Base-by-base conservation (phyloP, 345 rosid species). In the Gossypium australe region DNA sequence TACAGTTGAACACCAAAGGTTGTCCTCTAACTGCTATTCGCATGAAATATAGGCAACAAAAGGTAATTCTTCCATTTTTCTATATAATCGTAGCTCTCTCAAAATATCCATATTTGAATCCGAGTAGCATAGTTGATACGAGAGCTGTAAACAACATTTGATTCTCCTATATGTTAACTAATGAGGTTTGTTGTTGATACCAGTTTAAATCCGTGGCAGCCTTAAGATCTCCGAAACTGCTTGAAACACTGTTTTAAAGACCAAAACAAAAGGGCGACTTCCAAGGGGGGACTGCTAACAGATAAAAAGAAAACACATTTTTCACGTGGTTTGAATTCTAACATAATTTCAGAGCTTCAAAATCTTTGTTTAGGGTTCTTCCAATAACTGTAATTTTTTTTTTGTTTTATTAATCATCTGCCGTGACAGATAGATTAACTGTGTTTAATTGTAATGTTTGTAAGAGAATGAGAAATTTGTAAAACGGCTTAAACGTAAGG, bases 151-250 rank as follows among this genome's bases (percentile, higher is more conserved):
- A 34, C 41, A 34, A 34, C 1, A 34, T 1, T 34, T 5, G 1
- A 4, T 34, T 34, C 38, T 34, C 38, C 38, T 4, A 34, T 4
- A 34, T 34, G 41, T 34, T 34, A 34, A 34, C 41, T 34, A 34
- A 34, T 34, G 41, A 34, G 41, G 41, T 34, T 66, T 78, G 51
- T 70, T 20, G 3, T 57, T 18, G 20, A 20, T 78, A 64, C 78
- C 94, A 94, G 98, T 94, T 86, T 74, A 87, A 90, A 83, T 86
- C 89, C 0, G 98, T 94, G 81, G 91, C 92, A 8, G 79, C 86
- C 13, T 73, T 90, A 77, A 78, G 89, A 56, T 94, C 98, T 16
- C 81, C 87, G 4, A 78, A 79, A 75, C 78, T 90, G 78, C 90
- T 82, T 20, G 96, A 87, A 44, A 81, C 84, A 17, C 88, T 88